These are phyloP conservation scores for Colletotrichum sp. DNA, from an alignment of 2,329 filamentous ascomycete species.

Conservation along the genomic window DNA sequence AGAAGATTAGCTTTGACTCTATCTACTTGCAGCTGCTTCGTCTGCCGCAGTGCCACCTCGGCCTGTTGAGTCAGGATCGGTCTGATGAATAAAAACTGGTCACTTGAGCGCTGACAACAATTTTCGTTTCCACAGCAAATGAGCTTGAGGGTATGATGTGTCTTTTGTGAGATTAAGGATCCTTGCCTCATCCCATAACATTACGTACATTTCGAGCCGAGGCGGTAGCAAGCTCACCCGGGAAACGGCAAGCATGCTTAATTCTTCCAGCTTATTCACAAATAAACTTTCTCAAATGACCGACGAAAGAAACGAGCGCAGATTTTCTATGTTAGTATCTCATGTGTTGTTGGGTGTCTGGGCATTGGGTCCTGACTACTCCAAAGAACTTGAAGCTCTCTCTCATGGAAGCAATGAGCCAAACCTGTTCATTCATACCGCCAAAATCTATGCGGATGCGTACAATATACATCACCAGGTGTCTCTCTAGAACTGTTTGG, in stretches of 20 bases:
- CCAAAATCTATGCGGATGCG: rapidly evolving
- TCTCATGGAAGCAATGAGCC: rapidly evolving
- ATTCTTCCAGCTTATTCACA: background rate
- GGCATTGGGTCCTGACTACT: background rate
- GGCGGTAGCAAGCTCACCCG: background rate
- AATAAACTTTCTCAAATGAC: too few relatives aligned
- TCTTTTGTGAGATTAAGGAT: background rate
- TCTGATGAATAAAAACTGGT: background rate
- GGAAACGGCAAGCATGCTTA: background rate
- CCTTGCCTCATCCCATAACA: background rate
- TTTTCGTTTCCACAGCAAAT: background rate
- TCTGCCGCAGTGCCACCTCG: background rate
- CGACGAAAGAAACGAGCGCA: background rate
- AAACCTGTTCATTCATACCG: background rate
- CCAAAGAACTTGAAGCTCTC: background rate
- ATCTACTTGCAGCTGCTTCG: background rate
- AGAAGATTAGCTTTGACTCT: background rate
- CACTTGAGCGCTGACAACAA: background rate
- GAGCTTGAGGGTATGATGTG: background rate
- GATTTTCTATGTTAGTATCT: rapidly evolving
- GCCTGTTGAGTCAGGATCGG: background rate
- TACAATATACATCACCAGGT: background rate
- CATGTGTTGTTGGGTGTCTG: background rate
- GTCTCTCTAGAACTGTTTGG: background rate
- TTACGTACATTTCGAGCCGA: background rate